phyloP scores from a whole-genome alignment of 2,329 filamentous ascomycete species.

The Pseudogymnoascus verrucosus region DNA sequence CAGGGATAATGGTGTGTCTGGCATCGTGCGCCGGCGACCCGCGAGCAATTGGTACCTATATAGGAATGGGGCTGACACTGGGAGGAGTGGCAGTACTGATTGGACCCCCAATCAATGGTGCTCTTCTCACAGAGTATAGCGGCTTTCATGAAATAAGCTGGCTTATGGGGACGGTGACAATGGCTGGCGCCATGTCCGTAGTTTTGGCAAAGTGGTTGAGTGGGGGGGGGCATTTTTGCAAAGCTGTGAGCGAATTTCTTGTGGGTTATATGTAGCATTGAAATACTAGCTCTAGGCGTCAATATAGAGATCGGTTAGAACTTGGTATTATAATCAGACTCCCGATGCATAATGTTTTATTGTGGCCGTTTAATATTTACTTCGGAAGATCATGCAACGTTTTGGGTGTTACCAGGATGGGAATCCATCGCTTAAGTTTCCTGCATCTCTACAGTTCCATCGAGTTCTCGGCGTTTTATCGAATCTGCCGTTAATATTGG shows the following conservation, averaged over 20 bases:
- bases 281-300: background rate
- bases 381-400: background rate
- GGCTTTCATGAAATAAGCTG: conserved; percentile 30
- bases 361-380: background rate
- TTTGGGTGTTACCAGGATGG: background rate
- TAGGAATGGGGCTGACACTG: conserved; percentile 56
- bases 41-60: conserved; percentile 60
- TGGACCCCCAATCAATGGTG: conserved; percentile 59
- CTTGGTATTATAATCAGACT: background rate
- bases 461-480: background rate
- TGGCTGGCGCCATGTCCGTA: conserved; percentile 14
- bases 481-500: background rate
- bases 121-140: conserved; percentile 43
- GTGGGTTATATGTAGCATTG: background rate
- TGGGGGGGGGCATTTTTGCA: conserved; percentile 1
- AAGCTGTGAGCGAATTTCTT: background rate
- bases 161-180: conserved; percentile 22
- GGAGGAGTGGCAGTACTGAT: conserved; percentile 56
- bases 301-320: background rate
- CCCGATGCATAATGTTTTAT: background rate
- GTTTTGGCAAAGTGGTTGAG: conserved; percentile 8
- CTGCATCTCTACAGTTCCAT: background rate
- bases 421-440: background rate
- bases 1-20: conserved; percentile 28
- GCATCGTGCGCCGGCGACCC: conserved; percentile 45